Evolutionary conservation across 352 stramenopile species (phyloP), one percentile per base, ranked within the genome.

Genomic region (Phytopythium cucurbitacearum): DNA sequence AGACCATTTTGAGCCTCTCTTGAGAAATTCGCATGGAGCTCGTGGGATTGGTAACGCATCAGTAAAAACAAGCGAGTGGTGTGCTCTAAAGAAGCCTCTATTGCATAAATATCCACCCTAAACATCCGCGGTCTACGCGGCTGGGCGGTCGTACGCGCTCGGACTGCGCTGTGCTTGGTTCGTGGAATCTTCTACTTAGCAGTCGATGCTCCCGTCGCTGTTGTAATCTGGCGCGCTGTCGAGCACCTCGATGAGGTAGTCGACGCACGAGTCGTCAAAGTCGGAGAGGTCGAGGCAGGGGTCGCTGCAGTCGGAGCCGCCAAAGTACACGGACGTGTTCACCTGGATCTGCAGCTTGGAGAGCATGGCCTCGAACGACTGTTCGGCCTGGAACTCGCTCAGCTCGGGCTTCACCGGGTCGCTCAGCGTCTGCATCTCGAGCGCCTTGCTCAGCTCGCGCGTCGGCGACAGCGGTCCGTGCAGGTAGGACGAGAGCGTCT

Each of bases 161-260:
- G 21, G 21, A 28, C 21, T 28, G 21, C 21, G 21, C 21, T 28
- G 21, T 28, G 21, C 21, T 28, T 28, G 21, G 21, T 28, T 28
- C 2, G 21, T 28, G 21, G 21, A 28, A 1, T 28, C 21, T 28
- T 28, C 21, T 28, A 28, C 21, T 40, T 51, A 38, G 12, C 33
- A 53, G 48, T 65, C 56, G 37, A 59, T 55, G 46, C 55, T 60
- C 47, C 61, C 48, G 34, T 42, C 50, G 15, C 36, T 53, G n/a
- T 10, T 65, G 48, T 6, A 48, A 7, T 1, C 10, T 9, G 41
- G 34, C 40, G 54, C 36, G 48, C 50, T 39, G 16, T 50, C 56
- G 8, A 78, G 59, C 32, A 73, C 59, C 28, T 78, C 56, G 40
- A 78, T 72, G 28, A 78, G 57, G 47, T 66, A 78, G 51, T 74